Base-by-base conservation (phyloP, 2,329 filamentous ascomycete species). In the Didymosphaeria variabile region DNA sequence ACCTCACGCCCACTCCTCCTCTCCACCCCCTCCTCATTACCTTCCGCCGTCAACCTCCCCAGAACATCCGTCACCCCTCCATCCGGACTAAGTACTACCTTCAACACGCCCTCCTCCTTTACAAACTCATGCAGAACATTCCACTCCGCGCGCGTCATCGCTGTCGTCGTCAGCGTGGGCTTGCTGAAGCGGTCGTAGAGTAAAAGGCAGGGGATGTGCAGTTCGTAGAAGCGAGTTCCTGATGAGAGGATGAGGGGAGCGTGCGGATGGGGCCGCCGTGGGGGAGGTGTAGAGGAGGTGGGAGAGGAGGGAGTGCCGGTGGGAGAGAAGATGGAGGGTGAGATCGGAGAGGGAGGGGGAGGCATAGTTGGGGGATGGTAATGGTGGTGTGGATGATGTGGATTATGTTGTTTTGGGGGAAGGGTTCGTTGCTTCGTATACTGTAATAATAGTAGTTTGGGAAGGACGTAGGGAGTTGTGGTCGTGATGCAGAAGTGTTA, bases 31-130 rank as follows among this genome's bases (percentile, higher is more conserved):
- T n/a, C 32, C 17, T 31, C 31, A 17, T 21, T 19, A 19, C 21
- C 55, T 13, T 17, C 46, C 17, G 23, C 36, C 34, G 46, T 51
- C 8, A 57, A 3, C 46, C 34, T 51, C 23, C 44, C 45, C 36
- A 57, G 34, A 10, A 57, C 29, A 32, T 57, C 46, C 29, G 34
- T 51, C 36, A 8, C 29, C 34, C 36, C 55, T 2, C 21, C 19
- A 42, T 57, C 45, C 45, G 36, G 36, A 36, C 45, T 42, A 3
- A 57, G 9, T 29, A 57, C 40, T 6, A 57, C 55, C 29, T 51
- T 57, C 34, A 57, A 17, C 23, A 57, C 23, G n/a, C 55, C n/a
- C 12, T 57, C 55, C 29, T 51, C 55, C 3, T 44, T 21, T 23
- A 42, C 46, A 42, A 50, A 57, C 3, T 8, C 13, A 17, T 45